Conservation (phyloP, 352 stramenopile genomes). For the Phytophthora pseudosyringae region DNA sequence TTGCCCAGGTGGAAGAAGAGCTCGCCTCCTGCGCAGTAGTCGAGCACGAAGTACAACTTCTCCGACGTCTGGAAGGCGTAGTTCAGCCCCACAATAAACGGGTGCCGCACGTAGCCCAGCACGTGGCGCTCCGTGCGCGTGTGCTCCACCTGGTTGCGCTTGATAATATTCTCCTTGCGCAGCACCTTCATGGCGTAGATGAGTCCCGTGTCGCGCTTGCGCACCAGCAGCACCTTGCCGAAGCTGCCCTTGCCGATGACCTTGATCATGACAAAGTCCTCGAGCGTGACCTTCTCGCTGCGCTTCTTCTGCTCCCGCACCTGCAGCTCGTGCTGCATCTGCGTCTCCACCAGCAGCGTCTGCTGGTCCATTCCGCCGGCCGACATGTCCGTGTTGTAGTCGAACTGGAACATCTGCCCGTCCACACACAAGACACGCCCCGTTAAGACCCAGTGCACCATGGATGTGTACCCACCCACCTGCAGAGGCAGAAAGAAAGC, state of each 20-base stretch:
- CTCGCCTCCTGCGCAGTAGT: constrained; percentile 98
- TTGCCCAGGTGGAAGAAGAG: constrained; percentile 94
- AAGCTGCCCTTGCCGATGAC: constrained; percentile 97
- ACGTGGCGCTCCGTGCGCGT: constrained; percentile 98
- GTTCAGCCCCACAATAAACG: constrained; percentile 97
- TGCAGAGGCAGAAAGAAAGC: too few relatives aligned
- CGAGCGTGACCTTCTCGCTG: constrained; percentile 86
- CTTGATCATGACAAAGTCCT: constrained; percentile 97
- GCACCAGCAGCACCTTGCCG: constrained; percentile 97
- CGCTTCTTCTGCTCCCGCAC: constrained; percentile 43
- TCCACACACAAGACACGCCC: constrained; percentile 7
- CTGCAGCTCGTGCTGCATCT: constrained; percentile 53
- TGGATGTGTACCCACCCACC: too few relatives aligned
- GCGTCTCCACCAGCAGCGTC: constrained; percentile 56
- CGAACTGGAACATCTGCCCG: constrained; percentile 73
- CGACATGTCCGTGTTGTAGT: constrained; percentile 71
- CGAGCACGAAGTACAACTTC: constrained; percentile 99
- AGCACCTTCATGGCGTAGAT: constrained; percentile 99
- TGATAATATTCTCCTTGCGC: constrained; percentile 99
- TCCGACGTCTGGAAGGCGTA: constrained; percentile 97
- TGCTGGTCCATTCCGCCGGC: constrained; percentile 45
- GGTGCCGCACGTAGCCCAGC: constrained; percentile 96
- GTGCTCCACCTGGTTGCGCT: constrained; percentile 99
- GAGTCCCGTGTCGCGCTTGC: constrained; percentile 91
- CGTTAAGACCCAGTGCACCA: constrained; percentile 23